phyloP scores from a whole-genome alignment of 805 yeast genomes.

The Saturnispora diversa region DNA sequence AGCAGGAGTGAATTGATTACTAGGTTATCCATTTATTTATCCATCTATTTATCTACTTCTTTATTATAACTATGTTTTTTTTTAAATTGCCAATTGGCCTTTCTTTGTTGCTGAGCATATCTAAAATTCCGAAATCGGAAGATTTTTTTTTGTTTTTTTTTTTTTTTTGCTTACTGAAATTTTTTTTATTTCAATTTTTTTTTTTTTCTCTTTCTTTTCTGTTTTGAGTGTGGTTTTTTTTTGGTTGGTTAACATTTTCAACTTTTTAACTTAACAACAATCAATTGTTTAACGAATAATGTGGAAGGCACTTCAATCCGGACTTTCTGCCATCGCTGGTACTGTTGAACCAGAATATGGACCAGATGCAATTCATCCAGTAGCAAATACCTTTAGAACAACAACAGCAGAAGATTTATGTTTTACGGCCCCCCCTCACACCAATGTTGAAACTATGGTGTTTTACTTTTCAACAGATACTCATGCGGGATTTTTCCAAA shows the following conservation, averaged over 20 bases:
- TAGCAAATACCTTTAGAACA: constrained; percentile 44
- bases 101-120: no score
- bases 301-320: constrained; percentile 32
- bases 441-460: constrained; percentile 93
- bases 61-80: no score
- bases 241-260: background rate
- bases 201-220: no score
- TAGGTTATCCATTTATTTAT: no score
- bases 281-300: constrained; percentile 12
- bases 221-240: no score
- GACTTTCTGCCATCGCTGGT: constrained; percentile 87
- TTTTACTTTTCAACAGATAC: constrained; percentile 71
- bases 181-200: no score
- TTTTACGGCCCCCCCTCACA: constrained; percentile 67
- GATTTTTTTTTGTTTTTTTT: no score
- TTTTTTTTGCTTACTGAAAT: no score
- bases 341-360: constrained; percentile 98
- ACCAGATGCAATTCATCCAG: constrained; percentile 81
- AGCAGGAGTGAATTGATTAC: no score
- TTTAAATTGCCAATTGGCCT: no score
- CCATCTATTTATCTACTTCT: no score
- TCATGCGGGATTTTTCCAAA: constrained; percentile 81
- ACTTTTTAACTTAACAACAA: background rate
- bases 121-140: no score
- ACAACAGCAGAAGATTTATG: constrained; percentile 60